Evolutionary conservation across 108 stramenopile genomes (phyloP).

Genomic region (Conticribra weissflogii): DNA sequence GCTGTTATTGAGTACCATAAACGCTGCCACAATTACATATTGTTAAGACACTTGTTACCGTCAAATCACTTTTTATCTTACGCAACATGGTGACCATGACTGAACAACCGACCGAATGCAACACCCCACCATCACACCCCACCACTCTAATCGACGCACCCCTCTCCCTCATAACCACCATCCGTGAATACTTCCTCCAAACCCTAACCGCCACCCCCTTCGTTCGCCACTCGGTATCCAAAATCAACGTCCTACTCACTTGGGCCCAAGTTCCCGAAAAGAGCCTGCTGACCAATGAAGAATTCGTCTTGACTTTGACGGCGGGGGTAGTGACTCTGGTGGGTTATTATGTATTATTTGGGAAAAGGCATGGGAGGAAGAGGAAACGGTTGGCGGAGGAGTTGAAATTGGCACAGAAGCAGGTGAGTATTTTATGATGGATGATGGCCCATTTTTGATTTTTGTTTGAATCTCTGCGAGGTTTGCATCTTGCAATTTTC

Average conservation of each 20-base stretch:
- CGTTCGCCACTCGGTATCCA: slow-evolving; percentile 20
- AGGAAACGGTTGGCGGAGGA: slow-evolving; percentile 60
- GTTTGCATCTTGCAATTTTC: too few relatives aligned
- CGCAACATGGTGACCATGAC: too few relatives aligned
- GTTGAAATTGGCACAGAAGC: slow-evolving; percentile 56
- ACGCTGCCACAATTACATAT: too few relatives aligned
- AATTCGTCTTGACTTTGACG: slow-evolving; percentile 41
- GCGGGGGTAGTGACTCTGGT: slow-evolving; percentile 56
- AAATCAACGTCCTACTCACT: slow-evolving; percentile 37
- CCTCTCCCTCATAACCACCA: slow-evolving; percentile 27
- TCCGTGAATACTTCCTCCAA: slow-evolving; percentile 39
- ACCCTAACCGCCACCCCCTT: slow-evolving; percentile 28
- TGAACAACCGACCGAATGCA: too few relatives aligned
- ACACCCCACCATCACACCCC: too few relatives aligned
- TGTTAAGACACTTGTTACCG: too few relatives aligned
- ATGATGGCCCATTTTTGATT: neutral
- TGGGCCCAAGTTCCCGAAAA: slow-evolving; percentile 40
- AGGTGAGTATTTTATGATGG: slow-evolving; percentile 21
- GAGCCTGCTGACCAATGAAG: slow-evolving; percentile 48
- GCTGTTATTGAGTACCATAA: too few relatives aligned
- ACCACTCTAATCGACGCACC: slow-evolving; percentile 20
- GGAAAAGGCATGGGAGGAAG: slow-evolving; percentile 61
- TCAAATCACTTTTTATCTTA: too few relatives aligned
- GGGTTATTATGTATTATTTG: slow-evolving; percentile 60
- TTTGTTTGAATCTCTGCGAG: neutral